Evolutionary conservation across 805 yeast genomes (phyloP), one percentile per base, ranked within the genome.

Genomic region (Schwanniomyces vanrijiae): DNA sequence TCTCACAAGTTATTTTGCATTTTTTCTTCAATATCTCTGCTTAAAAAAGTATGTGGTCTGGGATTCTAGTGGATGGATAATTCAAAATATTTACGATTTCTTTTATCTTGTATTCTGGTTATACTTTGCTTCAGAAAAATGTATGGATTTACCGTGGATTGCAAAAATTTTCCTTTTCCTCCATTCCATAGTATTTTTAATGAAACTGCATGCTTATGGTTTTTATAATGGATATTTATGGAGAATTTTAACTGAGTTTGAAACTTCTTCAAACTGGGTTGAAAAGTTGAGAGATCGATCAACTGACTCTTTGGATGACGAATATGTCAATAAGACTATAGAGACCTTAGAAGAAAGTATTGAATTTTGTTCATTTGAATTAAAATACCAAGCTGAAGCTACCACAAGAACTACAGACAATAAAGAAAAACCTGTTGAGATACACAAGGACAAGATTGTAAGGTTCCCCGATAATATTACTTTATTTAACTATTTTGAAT

Each of bases 201-300:
- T 94, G 99, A 94, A 94, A 63, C 86, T 86, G 82, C 98, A 94
- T 64, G 90, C 98, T 1, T 94, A 84, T 62, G 89, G 89, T 1
- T 90, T 88, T 59, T 94, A 84, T 69, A 91, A 91, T 60, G 99
- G 98, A 0, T 90, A 92, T 62, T 69, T 94, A 49, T 88, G 95
- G 90, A 68, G 64, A 28, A 80, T 85, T 38, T 57, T 63, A 19
- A 65, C 70, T 13, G 92, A 88, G 58, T 67, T 85, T 38, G 55
- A 71, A 2, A 77, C 72, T 48, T 79, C 88, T 0, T 68, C 68
- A 46, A 57, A 50, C 2, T 75, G 75, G 41, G 55, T 82, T 37
- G 69, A 73, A 16, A 73, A 73, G 43, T 64, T 73, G 35, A 68
- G 70, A 5, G 48, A 48, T 4, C 58, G 58, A 59, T 62, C 20